phyloP scores from a whole-genome alignment of 805 yeast genomes.

The Ogataea ganodermae region DNA sequence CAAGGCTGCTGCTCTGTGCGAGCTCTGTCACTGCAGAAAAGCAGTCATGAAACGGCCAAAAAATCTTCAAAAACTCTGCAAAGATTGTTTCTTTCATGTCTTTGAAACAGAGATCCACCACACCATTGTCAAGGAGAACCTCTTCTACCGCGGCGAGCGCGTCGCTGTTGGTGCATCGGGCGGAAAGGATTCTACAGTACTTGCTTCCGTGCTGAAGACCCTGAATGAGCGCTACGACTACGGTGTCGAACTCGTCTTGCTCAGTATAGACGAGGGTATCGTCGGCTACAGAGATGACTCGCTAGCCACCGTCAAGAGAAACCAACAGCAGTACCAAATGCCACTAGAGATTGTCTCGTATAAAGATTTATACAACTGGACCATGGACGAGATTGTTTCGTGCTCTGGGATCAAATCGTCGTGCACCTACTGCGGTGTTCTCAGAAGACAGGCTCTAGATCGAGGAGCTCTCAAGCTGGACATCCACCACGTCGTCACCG shows the following conservation, averaged over 20 bases:
- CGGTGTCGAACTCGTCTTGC: slow-evolving; percentile 78
- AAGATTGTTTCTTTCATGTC: slow-evolving; percentile 82
- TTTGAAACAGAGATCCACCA: slow-evolving; percentile 96
- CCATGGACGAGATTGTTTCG: slow-evolving; percentile 96
- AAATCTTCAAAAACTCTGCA: slow-evolving; percentile 85
- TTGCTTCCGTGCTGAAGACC: slow-evolving; percentile 84
- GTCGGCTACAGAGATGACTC: slow-evolving; percentile 97
- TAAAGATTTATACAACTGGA: slow-evolving; percentile 91
- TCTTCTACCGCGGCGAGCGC: slow-evolving; percentile 78
- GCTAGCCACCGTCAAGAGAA: slow-evolving; percentile 92
- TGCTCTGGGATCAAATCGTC: slow-evolving; percentile 92
- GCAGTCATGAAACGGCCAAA: slow-evolving; percentile 93
- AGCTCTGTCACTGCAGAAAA: slow-evolving; percentile 76
- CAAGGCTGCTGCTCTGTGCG: slow-evolving; percentile 61
- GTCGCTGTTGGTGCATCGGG: slow-evolving; percentile 99
- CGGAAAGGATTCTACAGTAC: slow-evolving; percentile 95
- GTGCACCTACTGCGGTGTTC: slow-evolving; percentile 97
- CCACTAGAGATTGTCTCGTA: slow-evolving; percentile 62
- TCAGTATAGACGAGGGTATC: slow-evolving; percentile 95
- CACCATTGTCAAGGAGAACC: slow-evolving; percentile 68
- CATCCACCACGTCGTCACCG: slow-evolving; percentile 91
- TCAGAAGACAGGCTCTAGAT: slow-evolving; percentile 94
- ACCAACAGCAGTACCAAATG: slow-evolving; percentile 66
- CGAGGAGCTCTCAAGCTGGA: slow-evolving; percentile 89
- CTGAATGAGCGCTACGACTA: slow-evolving; percentile 86